Conservation (phyloP, 2,329 filamentous ascomycete species). For the Calycina herbarum region DNA sequence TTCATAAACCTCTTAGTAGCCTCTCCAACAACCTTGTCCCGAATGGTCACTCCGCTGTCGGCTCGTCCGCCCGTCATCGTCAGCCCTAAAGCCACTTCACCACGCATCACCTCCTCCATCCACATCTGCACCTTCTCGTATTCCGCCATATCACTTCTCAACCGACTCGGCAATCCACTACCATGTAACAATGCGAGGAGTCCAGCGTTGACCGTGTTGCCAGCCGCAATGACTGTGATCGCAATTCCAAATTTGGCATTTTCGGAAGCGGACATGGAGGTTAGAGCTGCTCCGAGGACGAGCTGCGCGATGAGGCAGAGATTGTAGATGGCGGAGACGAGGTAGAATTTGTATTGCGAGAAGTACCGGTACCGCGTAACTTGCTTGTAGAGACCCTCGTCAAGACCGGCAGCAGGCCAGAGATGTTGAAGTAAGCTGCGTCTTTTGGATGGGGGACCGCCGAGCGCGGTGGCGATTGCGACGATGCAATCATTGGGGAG, state of each 20-base stretch:
- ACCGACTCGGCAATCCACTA: conserved; percentile 20
- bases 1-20: conserved; percentile 19
- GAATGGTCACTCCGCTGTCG: conserved; percentile 13
- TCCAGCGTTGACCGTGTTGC: conserved; percentile 28
- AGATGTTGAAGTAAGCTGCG: conserved; percentile 5
- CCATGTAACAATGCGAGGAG: conserved; percentile 25
- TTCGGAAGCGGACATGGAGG: conserved; percentile 17
- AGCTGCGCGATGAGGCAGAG: conserved; percentile 25
- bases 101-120: conserved; percentile 21
- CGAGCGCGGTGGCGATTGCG: conserved; percentile 3
- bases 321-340: conserved; percentile 22
- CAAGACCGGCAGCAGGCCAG: conserved; percentile 14
- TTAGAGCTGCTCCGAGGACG: conserved; percentile 25
- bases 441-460: neutral
- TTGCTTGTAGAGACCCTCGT: conserved; percentile 23
- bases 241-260: conserved; percentile 15
- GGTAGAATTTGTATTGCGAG: conserved; percentile 22
- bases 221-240: conserved; percentile 27
- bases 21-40: conserved; percentile 21
- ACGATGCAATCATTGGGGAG: conserved; percentile 5
- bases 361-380: conserved; percentile 13
- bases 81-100: conserved; percentile 17
- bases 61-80: neutral
- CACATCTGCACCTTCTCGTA: conserved; percentile 25
- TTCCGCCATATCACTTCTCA: conserved; percentile 25